Conservation (phyloP, 352 stramenopile genomes). For the Phytophthora multivora region DNA sequence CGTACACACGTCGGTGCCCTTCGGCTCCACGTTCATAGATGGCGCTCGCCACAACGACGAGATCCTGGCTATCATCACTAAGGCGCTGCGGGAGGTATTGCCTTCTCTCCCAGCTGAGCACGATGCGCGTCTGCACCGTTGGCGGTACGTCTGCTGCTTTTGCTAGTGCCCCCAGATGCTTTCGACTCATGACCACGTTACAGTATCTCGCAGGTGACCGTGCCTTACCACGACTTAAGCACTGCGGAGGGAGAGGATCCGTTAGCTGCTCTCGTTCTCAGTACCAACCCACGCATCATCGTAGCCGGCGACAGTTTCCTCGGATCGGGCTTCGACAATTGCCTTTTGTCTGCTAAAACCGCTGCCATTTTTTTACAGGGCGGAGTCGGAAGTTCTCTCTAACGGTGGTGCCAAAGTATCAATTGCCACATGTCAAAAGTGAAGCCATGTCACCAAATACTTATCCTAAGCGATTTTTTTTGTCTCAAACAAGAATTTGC, state of each 20-base stretch:
- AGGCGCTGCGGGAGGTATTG: conserved; percentile 56
- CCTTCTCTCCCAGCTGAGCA: conserved; percentile 55
- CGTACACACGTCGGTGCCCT: conserved; percentile 71
- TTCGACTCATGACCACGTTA: conserved; percentile 7
- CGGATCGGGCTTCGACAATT: conserved; percentile 77
- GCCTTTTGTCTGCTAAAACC: conserved; percentile 62
- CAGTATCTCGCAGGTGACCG: conserved; percentile 73
- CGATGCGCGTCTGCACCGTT: conserved; percentile 64
- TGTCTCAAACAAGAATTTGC: conserved; percentile 21
- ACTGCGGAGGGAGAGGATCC: conserved; percentile 12
- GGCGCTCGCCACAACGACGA: conserved; percentile 53
- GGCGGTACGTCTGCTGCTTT: conserved; percentile 48
- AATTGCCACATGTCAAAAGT: conserved; percentile 6
- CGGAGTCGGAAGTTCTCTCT: conserved; percentile 37
- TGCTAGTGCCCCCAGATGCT: not conserved
- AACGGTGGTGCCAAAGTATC: conserved; percentile 7
- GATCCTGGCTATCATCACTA: conserved; percentile 55
- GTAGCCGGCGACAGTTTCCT: conserved; percentile 71
- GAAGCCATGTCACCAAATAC: conserved; percentile 15
- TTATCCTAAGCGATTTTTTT: not conserved
- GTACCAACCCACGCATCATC: conserved; percentile 56
- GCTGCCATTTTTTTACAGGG: conserved; percentile 35
- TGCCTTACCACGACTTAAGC: conserved; percentile 41
- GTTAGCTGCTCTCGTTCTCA: conserved; percentile 44
- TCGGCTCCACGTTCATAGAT: conserved; percentile 66